Conservation (phyloP, 1,139 yeast genomes). For the Candida smagusa region DNA sequence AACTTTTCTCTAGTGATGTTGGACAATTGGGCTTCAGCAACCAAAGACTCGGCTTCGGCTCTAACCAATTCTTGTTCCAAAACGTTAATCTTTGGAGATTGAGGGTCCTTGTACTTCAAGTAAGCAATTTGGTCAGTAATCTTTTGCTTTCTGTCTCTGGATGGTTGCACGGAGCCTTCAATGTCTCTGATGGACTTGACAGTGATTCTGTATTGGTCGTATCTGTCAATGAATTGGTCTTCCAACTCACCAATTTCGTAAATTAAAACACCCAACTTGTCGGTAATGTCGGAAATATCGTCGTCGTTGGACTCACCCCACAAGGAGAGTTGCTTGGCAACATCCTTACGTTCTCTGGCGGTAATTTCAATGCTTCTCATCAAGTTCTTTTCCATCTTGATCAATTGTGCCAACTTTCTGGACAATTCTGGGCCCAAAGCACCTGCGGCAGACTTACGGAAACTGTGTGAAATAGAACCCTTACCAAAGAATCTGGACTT, state of each 20-base stretch:
- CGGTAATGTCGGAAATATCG: slow-evolving; percentile 95
- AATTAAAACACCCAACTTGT: slow-evolving; percentile 91
- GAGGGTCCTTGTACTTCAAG: slow-evolving; percentile 97
- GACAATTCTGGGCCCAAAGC: slow-evolving; percentile 93
- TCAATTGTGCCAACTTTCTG: slow-evolving; percentile 82
- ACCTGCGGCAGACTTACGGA: slow-evolving; percentile 90
- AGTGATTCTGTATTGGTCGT: slow-evolving; percentile 96
- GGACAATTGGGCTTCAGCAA: slow-evolving; percentile 97
- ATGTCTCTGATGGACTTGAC: slow-evolving; percentile 93
- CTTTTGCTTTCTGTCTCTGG: slow-evolving; percentile 96
- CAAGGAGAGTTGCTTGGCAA: slow-evolving; percentile 89
- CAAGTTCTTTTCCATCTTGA: slow-evolving; percentile 95
- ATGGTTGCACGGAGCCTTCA: slow-evolving; percentile 96
- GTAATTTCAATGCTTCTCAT: slow-evolving; percentile 92
- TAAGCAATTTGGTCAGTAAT: slow-evolving; percentile 97
- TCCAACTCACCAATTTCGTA: slow-evolving; percentile 97
- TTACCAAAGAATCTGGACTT: slow-evolving; percentile 85
- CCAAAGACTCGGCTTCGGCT: slow-evolving; percentile 98
- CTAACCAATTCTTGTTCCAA: slow-evolving; percentile 98
- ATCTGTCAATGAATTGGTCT: slow-evolving; percentile 95
- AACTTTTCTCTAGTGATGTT: slow-evolving; percentile 97
- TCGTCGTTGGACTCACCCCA: slow-evolving; percentile 99
- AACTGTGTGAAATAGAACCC: slow-evolving; percentile 75
- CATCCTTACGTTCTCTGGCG: slow-evolving; percentile 93
- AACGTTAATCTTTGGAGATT: slow-evolving; percentile 90